Conservation (phyloP, 129 eudicot species). For the Tagetes patula region DNA sequence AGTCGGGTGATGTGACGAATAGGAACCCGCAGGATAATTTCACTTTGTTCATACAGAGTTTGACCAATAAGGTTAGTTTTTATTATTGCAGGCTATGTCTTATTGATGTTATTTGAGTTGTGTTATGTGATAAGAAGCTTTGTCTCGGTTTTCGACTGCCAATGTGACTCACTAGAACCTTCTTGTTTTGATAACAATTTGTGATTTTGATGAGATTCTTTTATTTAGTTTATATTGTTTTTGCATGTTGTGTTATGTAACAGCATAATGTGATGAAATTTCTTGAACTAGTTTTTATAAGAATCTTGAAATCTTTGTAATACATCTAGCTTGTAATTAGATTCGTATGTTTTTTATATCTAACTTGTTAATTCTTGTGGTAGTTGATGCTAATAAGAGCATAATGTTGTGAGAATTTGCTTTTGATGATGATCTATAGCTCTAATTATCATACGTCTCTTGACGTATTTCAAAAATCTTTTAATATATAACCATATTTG, state of each 20-base stretch:
- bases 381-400: conserved; percentile 8
- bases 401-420: background rate
- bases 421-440: background rate
- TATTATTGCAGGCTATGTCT: background rate
- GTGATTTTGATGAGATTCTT: conserved; percentile 9
- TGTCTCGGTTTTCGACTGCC: background rate
- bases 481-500: conserved; percentile 11
- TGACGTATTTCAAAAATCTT: background rate
- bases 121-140: background rate
- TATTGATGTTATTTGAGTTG: background rate
- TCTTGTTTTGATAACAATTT: background rate
- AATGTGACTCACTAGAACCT: background rate
- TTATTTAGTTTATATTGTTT: background rate
- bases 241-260: background rate
- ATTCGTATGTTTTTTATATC: background rate
- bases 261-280: background rate
- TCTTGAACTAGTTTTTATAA: background rate
- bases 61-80: conserved; percentile 38
- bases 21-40: conserved; percentile 36
- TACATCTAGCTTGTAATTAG: conserved; percentile 1
- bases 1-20: conserved; percentile 19
- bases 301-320: background rate
- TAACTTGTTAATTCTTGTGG: background rate
- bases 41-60: conserved; percentile 32
- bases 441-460: background rate